Conservation (phyloP, 768 basidiomycete genomes). For the Lactarius sp. region DNA sequence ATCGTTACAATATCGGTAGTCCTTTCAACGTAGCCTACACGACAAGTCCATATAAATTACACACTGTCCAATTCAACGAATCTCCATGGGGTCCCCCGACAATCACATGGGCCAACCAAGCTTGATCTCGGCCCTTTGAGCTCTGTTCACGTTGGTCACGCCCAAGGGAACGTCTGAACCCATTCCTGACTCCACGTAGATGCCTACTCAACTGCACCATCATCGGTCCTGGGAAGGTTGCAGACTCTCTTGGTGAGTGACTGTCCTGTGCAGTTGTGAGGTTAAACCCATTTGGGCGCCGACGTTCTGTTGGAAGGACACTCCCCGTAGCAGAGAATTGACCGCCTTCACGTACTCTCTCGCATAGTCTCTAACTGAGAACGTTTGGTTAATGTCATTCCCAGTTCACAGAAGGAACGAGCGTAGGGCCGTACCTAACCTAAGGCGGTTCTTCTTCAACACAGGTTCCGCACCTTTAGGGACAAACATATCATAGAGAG, state of each 20-base stretch:
- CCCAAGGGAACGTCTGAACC: neutral
- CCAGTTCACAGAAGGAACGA: neutral
- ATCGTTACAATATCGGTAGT: neutral
- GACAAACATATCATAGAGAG: neutral
- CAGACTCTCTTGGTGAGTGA: neutral
- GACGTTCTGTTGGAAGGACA: neutral
- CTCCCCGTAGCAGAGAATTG: neutral
- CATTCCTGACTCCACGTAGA: neutral
- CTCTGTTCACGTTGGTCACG: neutral
- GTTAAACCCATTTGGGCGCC: too few relatives aligned
- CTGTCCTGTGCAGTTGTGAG: neutral
- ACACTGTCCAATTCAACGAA: neutral
- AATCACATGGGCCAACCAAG: neutral
- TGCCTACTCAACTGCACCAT: too few relatives aligned
- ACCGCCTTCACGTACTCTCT: neutral
- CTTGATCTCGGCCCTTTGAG: too few relatives aligned
- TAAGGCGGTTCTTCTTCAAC: constrained; percentile 16
- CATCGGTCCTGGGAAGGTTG: neutral
- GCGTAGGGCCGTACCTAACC: neutral
- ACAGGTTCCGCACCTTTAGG: neutral
- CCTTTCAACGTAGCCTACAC: neutral
- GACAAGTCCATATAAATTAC: neutral
- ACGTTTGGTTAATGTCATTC: neutral
- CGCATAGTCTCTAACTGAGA: neutral
- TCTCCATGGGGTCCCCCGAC: neutral